Percentiles rank a stretch among this genome's conserved stretches.
These are phyloP conservation scores for Dendrocalamus latiflorus DNA, from an alignment of 202 grass and related monocot genomes.

Conservation along the genomic window DNA sequence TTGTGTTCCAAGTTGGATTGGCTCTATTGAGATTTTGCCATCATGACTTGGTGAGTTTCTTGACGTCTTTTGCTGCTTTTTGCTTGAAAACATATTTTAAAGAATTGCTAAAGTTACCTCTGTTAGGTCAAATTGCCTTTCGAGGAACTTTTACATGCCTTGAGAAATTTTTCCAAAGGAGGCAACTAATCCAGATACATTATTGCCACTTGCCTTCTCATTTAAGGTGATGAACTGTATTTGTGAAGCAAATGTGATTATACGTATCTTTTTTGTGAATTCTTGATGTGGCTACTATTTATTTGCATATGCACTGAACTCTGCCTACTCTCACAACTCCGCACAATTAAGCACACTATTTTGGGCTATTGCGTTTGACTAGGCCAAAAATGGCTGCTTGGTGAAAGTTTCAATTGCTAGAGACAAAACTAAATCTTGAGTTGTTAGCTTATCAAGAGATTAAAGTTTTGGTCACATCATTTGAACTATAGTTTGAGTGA, in stretches of 20 bases:
- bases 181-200: conserved; percentile 70
- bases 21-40: conserved; percentile 82
- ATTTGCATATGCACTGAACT: too few species aligned
- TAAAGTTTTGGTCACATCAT: too few species aligned
- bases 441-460: too few species aligned
- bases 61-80: conserved; percentile 5
- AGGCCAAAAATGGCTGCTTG: too few species aligned
- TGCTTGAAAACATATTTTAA: conserved; percentile 1
- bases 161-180: conserved; percentile 85
- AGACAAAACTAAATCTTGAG: too few species aligned
- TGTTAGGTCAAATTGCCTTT: conserved; percentile 84
- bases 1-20: conserved; percentile 91
- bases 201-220: conserved; percentile 74
- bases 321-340: too few species aligned
- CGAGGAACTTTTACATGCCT: conserved; percentile 72
- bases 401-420: too few species aligned
- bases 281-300: neutral
- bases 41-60: conserved; percentile 71
- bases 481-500: too few species aligned
- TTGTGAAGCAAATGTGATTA: neutral
- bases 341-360: too few species aligned
- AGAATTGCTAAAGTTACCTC: conserved; percentile 8
- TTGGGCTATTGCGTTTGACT: too few species aligned
- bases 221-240: conserved; percentile 60
- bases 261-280: neutral